Base-by-base conservation (phyloP, 202 grass and related monocot genomes). In the Musa balbisiana region DNA sequence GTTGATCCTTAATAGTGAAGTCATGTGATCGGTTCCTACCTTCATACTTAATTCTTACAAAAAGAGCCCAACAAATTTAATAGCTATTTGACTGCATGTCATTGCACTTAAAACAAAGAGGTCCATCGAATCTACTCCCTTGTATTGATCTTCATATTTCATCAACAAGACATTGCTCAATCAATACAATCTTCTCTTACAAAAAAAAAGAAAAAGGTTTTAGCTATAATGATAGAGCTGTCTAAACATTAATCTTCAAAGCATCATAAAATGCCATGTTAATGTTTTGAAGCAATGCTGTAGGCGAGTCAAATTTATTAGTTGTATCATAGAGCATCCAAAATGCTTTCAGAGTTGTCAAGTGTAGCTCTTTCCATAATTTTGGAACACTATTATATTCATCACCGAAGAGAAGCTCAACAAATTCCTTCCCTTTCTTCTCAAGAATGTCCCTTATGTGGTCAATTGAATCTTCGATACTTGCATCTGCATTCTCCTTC, bases 301-400 rank as follows among this genome's bases (percentile, higher is more conserved):
- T 77, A 3, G 75, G 49, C 21, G 75, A 77, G 60, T 77, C 62
- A 21, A 66, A 77, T 15, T 11, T 21, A 52, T 77, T 77, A 49
- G 2, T 17, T 10, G 62, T 17, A 8, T 26, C 11, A 5, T 17
- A 77, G 2, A 77, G 75, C 75, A 77, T 77, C n/a, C 63, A 50
- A 24, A 77, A 77, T 1, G 14, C 33, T 22, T 77, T 77, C 14
- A 77, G n/a, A 52, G 49, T 11, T 2, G 43, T n/a, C 22, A 77
- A 50, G 27, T 77, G 75, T n/a, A 77, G 19, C 12, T 67, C 20
- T 27, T 77, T 77, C 49, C 62, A 67, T 66, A 27, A 49, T 27
- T 66, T 66, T 3, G 75, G 49, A 17, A 64, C 74, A 8, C 20
- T 43, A 1, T 5, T 58, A 3, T 53, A 17, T 26, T 53, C 62